Percentiles rank a stretch among this genome's conserved stretches.
Evolutionary conservation across 2,329 filamentous ascomycete species (phyloP).

Genomic region (Uncinocarpus reesii): DNA sequence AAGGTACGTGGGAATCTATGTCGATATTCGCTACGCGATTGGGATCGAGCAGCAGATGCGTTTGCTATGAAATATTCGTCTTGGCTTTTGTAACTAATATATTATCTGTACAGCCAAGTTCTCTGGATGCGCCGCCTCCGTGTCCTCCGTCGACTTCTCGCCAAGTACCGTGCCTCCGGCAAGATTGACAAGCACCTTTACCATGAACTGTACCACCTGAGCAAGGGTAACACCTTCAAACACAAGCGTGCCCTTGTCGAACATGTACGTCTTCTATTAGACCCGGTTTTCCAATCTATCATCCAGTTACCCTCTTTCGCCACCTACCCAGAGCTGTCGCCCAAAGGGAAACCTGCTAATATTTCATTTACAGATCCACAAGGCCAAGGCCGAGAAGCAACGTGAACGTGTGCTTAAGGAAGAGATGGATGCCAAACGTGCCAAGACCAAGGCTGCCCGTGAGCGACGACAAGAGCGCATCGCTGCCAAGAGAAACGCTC

Average conservation of each 20-base stretch:
- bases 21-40: background rate
- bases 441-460: slow-evolving; percentile 99
- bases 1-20: slow-evolving; percentile 52
- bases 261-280: slow-evolving; percentile 66
- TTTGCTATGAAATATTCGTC: no score
- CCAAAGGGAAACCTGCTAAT: slow-evolving; percentile 7
- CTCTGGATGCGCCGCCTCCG: slow-evolving; percentile 99
- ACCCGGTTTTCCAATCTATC: background rate
- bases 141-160: slow-evolving; percentile 95
- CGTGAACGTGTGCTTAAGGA: slow-evolving; percentile 95
- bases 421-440: slow-evolving; percentile 99
- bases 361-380: slow-evolving; percentile 68
- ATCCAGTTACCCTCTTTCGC: background rate
- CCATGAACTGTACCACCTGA: slow-evolving; percentile 99
- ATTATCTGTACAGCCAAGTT: slow-evolving; percentile 59
- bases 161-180: slow-evolving; percentile 99
- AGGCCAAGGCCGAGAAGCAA: slow-evolving; percentile 98
- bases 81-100: slow-evolving; percentile 8
- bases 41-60: background rate
- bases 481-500: slow-evolving; percentile 77
- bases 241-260: slow-evolving; percentile 99
- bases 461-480: slow-evolving; percentile 95
- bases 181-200: slow-evolving; percentile 99
- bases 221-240: slow-evolving; percentile 99
- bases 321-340: no score